Evolutionary conservation across 768 basidiomycete species (phyloP), one percentile per base, ranked within the genome.

Genomic region (Tulasnella sp.): DNA sequence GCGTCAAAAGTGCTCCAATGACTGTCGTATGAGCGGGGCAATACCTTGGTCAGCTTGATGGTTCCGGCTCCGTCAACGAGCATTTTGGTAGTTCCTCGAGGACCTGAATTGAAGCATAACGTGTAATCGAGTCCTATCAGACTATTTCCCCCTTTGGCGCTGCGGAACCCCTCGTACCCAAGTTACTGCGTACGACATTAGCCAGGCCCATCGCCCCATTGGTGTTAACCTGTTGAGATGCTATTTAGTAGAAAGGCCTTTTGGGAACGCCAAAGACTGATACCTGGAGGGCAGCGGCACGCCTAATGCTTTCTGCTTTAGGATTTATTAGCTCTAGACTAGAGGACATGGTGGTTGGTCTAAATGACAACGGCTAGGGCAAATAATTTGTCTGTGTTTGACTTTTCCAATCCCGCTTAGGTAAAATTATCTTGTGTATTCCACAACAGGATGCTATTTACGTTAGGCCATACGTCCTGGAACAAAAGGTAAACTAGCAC

Each of bases 51-150:
- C 94, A 99, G 96, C 89, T 99, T 99, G 85, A 99, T 96, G 86
- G 96, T 94, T 13, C 98, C 98, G 18, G 96, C 88, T 77, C 98
- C 98, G 85, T 99, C 98, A 61, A 99, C 98, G 74, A 99, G 91
- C 97, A 99, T 99, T 88, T 99, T 99, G 81, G 98, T 89, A 0
- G 98, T 99, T 79, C 98, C 98, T 85, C 97, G 88, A 26, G 98
- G 98, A 70, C 97, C 96, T 97, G 80, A 73, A 74, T 51, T 61
- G 13, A 61, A 81, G 26, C 32, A 16, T 79, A 16, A 77, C 61
- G 77, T 15, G 77, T 75, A 32, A 20, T 26, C 6, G 26, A 44
- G 67, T 48, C 0, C 4, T 55, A 51, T 42, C 57, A 79, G 26
- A 44, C 26, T 39, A 29, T 40, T 61, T 42, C 15, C 26, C 35